Evolutionary conservation across 208 protist genomes (phyloP).

Genomic region (Leptomonas pyrrhocoris): DNA sequence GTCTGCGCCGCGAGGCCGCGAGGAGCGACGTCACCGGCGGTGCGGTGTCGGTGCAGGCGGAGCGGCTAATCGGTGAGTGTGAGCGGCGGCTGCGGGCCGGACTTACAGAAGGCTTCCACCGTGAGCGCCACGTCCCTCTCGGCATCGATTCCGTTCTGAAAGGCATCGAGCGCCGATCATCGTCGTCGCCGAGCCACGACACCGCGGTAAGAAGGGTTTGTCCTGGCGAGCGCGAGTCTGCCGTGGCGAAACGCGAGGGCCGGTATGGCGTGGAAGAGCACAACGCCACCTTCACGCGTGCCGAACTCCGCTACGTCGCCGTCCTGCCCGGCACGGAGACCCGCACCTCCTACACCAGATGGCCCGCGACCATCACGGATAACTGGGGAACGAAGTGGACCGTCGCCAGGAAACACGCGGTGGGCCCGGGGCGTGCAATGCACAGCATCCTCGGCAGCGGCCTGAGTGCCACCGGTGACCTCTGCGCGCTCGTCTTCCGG

Average conservation of each 20-base stretch:
- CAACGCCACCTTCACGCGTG: conserved; percentile 3
- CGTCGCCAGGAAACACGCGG: not conserved
- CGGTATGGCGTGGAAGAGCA: not conserved
- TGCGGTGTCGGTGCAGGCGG: conserved; percentile 21
- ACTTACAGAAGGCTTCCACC: conserved; percentile 1
- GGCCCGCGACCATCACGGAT: conserved; percentile 1
- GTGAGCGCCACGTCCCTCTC: not conserved
- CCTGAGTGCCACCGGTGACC: not conserved
- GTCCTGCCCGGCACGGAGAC: not conserved
- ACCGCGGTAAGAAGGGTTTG: not conserved
- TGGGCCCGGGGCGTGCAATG: not conserved
- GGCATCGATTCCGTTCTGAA: conserved; percentile 9
- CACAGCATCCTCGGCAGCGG: not conserved
- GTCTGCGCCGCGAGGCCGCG: conserved; percentile 22
- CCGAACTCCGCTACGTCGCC: not conserved
- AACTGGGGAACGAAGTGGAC: conserved; percentile 3
- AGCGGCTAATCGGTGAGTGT: conserved; percentile 28
- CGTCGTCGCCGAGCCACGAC: not conserved
- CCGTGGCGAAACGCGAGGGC: not conserved
- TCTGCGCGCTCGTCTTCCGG: not conserved
- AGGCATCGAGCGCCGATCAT: not conserved
- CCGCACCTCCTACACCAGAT: conserved; percentile 6
- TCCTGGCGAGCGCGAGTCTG: not conserved
- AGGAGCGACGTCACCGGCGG: conserved; percentile 10
- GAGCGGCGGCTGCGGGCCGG: not conserved